Evolutionary conservation across 352 stramenopile genomes (phyloP).

Genomic region (Pythium apleroticum): DNA sequence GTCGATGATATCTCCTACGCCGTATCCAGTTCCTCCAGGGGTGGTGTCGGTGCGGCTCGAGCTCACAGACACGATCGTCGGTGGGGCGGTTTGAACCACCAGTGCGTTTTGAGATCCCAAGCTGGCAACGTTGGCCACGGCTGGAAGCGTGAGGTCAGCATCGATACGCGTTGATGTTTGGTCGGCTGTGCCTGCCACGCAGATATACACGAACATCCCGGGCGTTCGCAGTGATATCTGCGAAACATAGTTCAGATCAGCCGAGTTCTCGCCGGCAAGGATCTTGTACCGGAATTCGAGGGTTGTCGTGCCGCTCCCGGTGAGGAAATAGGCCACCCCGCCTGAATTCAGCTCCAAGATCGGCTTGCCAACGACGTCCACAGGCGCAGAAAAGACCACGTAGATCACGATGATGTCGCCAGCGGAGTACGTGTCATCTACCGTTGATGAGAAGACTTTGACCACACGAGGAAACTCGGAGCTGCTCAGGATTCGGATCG

Average conservation of each 20-base stretch:
- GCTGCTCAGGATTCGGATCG: conserved; percentile 35
- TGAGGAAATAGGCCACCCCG: conserved; percentile 48
- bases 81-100: conserved; percentile 40
- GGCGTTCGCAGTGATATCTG: conserved; percentile 36
- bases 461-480: conserved; percentile 37
- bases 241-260: conserved; percentile 58
- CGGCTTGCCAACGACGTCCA: conserved; percentile 50
- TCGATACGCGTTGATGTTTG: conserved; percentile 22
- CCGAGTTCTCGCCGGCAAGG: conserved; percentile 35
- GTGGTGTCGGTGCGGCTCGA: conserved; percentile 40
- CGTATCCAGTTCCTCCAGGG: conserved; percentile 42
- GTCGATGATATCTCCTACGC: conserved; percentile 66
- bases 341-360: conserved; percentile 72
- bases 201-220: conserved; percentile 15
- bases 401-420: conserved; percentile 64
- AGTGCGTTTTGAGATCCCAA: conserved; percentile 35
- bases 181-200: conserved; percentile 14
- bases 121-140: conserved; percentile 26
- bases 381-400: conserved; percentile 46
- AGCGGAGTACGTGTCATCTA: conserved; percentile 52
- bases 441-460: conserved; percentile 41
- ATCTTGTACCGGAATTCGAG: conserved; percentile 76
- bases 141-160: conserved; percentile 42
- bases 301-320: conserved; percentile 40
- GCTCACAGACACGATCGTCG: conserved; percentile 43